These are phyloP conservation scores for Panicum miliaceum DNA, from an alignment of 176 grass and related monocot species.

Conservation along the genomic window DNA sequence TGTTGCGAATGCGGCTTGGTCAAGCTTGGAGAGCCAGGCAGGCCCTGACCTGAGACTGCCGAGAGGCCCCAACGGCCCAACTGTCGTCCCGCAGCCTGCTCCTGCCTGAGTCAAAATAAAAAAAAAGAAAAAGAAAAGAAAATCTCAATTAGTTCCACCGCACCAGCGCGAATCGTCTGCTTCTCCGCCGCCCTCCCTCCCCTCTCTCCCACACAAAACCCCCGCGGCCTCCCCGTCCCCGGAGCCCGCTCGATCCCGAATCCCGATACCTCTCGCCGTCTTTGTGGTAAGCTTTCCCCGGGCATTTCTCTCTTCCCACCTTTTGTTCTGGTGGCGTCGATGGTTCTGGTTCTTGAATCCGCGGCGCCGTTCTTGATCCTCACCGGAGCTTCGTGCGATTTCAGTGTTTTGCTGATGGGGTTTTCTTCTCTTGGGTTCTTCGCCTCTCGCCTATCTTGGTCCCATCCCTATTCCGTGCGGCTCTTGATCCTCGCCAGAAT, in stretches of 20 bases:
- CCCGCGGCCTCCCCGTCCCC: not conserved
- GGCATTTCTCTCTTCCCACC: not conserved
- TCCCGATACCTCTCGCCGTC: not conserved
- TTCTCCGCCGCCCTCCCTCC: not conserved
- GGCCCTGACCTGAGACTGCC: too few species aligned
- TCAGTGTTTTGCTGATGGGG: not conserved
- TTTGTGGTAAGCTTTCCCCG: too few species aligned
- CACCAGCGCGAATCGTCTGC: not conserved
- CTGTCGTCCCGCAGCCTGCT: too few species aligned
- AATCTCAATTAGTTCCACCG: too few species aligned
- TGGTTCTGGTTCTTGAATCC: conserved; percentile 26
- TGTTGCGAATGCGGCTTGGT: too few species aligned
- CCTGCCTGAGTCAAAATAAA: too few species aligned
- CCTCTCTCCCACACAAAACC: not conserved
- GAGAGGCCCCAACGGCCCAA: too few species aligned
- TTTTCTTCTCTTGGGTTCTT: not conserved
- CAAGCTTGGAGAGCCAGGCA: too few species aligned
- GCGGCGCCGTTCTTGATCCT: not conserved
- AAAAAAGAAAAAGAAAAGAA: too few species aligned
- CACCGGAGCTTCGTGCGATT: not conserved
- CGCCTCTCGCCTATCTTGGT: not conserved
- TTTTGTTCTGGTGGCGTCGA: not conserved
- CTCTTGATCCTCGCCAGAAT: not conserved
- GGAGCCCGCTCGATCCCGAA: not conserved
- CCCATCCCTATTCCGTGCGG: not conserved